Evolutionary conservation across 805 yeast genomes (phyloP), one percentile per base, ranked within the genome.

Genomic region (Peterozyma xylosa): DNA sequence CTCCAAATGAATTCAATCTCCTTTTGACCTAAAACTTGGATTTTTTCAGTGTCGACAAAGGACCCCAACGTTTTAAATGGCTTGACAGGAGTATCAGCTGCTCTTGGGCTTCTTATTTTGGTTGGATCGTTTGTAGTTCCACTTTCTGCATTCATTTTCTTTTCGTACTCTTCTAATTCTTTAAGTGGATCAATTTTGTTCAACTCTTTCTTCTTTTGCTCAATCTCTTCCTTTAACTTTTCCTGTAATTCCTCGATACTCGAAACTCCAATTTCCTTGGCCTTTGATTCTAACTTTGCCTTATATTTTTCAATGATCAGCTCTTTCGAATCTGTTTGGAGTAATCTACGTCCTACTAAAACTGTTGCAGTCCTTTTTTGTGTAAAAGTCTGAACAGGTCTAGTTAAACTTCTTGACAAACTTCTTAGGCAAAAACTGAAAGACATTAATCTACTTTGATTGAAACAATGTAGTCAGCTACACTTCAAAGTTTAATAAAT

Each of bases 1-100:
- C 86, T 80, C 99, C 99, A 93, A 15, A 93, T 65, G 53, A 75
- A 73, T 53, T 86, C 95, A 42, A 91, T 67, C 54, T 87, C 95
- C 48, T 74, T 70, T 3, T 60, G 53, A 0, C 77, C 73, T 42
- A 90, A 72, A 4, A 67, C 71, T 40, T 63, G 47, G 39, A 87
- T 51, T 59, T 88, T 90, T 1, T 74, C 84, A 7, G 78, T 68
- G 44, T 86, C 89, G 35, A 93, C 60, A 59, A 69, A 91, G 1
- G 90, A 78, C 38, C 73, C 69, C 42, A 93, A 67, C 0, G 86
- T 80, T 62, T 88, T 88, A 63, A 73, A 86, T 3, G 91, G 88
- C 10, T 56, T 47, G 37, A 54, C 37, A 45, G 45, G 42, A 11
- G 38, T 34, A 27, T 60, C 56, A 37, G 64, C 55, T 21, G 58